Percentiles rank a stretch among this genome's conserved stretches.
Evolutionary conservation across 192 early-diverging fungal genomes (phyloP).

Genomic region (Backusella liffmaniae): DNA sequence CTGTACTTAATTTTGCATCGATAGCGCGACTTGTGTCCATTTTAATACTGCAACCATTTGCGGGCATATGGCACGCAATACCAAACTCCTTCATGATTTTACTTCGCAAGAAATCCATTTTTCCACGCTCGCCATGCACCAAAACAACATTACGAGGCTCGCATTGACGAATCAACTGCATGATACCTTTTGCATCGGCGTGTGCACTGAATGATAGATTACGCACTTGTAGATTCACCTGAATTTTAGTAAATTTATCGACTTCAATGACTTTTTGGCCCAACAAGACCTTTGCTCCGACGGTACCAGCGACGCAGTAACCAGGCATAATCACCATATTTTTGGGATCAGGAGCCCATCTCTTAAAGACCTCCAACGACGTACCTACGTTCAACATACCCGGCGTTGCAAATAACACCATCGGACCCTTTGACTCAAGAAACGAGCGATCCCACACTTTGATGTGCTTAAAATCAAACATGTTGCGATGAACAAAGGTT

Average conservation of each 20-base stretch:
- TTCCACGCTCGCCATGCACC: constrained; percentile 91
- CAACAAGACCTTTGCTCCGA: constrained; percentile 90
- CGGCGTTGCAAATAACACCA: constrained; percentile 96
- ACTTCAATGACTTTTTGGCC: constrained; percentile 86
- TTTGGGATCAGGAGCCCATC: constrained; percentile 88
- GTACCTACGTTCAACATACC: constrained; percentile 99
- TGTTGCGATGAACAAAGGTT: constrained; percentile 90
- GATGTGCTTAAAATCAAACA: constrained; percentile 97
- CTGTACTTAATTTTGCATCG: constrained; percentile 53
- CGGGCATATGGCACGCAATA: constrained; percentile 82
- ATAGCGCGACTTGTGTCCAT: constrained; percentile 68
- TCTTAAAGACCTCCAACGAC: constrained; percentile 91
- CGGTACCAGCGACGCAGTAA: constrained; percentile 95
- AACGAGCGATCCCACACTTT: constrained; percentile 74
- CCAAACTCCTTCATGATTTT: constrained; percentile 83
- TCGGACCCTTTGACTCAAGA: constrained; percentile 79
- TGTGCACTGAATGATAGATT: constrained; percentile 97
- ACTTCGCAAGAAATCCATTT: constrained; percentile 83
- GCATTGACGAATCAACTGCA: constrained; percentile 91
- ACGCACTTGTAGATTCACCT: constrained; percentile 89
- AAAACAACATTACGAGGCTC: constrained; percentile 87
- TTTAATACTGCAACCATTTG: constrained; percentile 79
- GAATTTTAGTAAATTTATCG: constrained; percentile 70
- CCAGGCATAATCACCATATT: constrained; percentile 99
- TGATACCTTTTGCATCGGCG: constrained; percentile 96